Base-by-base conservation (phyloP, 768 basidiomycete species). In the Cystobasidium onofrii region DNA sequence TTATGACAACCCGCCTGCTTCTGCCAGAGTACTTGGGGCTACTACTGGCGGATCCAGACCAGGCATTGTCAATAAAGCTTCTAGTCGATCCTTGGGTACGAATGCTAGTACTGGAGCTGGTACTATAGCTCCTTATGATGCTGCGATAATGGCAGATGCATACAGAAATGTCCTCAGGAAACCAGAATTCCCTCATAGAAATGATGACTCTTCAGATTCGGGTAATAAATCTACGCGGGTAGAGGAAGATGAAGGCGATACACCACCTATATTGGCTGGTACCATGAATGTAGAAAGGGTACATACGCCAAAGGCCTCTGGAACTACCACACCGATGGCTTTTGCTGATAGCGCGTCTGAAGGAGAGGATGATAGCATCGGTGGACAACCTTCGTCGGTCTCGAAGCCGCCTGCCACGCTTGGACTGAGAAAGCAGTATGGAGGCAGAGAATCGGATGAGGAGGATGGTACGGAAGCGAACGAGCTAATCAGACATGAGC, bases 101-200 rank as follows among this genome's bases (percentile, higher is more conserved):
- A 31, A 36, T 43, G 29, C 50, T 31, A 17, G 69, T 52, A 65
- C 57, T 64, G 55, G 27, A 13, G 76, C 62, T 3, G 63, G 74
- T 1, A 43, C 76, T 12, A 89, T 93, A 81, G 88, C 88, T 55
- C 88, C 87, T 23, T 88, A 89, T 25, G 92, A 95, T 81, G 92
- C 92, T 66, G 90, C 90, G 44, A 90, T 92, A 80, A 90, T 94
- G 87, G 91, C 92, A 46, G 88, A 91, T 83, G 92, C 92, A 6
- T 95, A 94, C 82, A 85, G 92, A 78, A 87, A 89, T 80, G 90
- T 89, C 76, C 83, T 95, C 79, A 85, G 92, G 80, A 92, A 92
- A 80, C 92, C 92, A 12, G 91, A 91, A 79, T 94, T 93, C 63
- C 65, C 61, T 10, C 25, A 33, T 64, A 34, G 39, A 20, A 46